Base-by-base conservation (phyloP, 164 flowering plant species). In the Buxus sempervirens region DNA sequence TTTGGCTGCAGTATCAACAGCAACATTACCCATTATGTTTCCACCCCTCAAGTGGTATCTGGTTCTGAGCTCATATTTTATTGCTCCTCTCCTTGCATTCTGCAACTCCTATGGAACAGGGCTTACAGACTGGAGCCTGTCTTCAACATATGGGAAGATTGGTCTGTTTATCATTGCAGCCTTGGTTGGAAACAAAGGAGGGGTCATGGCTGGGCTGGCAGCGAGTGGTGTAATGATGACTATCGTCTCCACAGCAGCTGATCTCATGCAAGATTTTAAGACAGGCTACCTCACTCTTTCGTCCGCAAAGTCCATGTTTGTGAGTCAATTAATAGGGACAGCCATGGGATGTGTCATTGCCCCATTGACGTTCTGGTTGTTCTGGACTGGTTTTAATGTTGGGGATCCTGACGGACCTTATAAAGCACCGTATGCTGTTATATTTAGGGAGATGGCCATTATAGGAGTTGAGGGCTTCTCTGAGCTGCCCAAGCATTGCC, bases 41-140 rank as follows among this genome's bases (percentile, higher is more conserved):
- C 99, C 98, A 23, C 87, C 97, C 15, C 81, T 95, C 14, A 89
- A 85, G 70, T 95, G 98, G 98, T 93, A 95, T 69, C 71, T 92
- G 59, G 95, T 95, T 66, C 90, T 95, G 19, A 10, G 82, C 58
- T 84, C 96, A 10, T 95, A 95, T 66, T 41, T 95, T 54, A 24
- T 92, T 36, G 97, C 99, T 54, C 99, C 99, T 36, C 93, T 90
- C 56, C 90, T 95, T 48, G 99, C 99, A 49, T 95, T 95, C 81
- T 90, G 99, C 83, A 95, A 95, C 80, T 92, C 99, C 0, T 95
- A 95, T 62, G 97, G 99, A 18, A 82, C 90, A 15, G 99, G 99
- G 3, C 96, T 95, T 64, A 95, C 98, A 0, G 99, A 95, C 83
- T 95, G 98, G 93, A 95, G 70, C 70, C 72, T 95, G 75, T 79